A percentile compares a stretch with the other conserved stretches of the same genome.
These are phyloP conservation scores for Luffa aegyptiaca DNA, from an alignment of 306 rosid species.

Conservation along the genomic window DNA sequence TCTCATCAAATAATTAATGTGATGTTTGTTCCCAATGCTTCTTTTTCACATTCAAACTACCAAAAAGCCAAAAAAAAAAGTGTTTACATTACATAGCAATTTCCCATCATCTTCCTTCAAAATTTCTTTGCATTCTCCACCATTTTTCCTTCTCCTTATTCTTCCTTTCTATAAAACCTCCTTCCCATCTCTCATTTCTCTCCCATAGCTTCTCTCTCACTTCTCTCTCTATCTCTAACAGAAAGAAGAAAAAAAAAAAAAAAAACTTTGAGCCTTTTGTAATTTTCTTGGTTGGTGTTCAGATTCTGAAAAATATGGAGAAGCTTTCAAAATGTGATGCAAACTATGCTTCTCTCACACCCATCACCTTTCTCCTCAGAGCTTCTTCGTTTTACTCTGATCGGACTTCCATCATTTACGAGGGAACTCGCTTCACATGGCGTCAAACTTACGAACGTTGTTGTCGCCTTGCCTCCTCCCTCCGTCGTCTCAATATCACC, in stretches of 20 bases:
- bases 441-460: constrained; percentile 64
- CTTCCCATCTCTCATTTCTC: background rate
- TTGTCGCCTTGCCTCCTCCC: constrained; percentile 73
- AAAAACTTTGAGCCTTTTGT: too few relatives aligned
- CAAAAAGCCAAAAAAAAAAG: background rate
- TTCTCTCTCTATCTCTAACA: background rate
- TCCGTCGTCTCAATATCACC: constrained; percentile 43
- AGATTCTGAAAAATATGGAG: constrained; percentile 24
- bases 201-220: background rate
- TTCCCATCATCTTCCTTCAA: background rate
- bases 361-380: constrained; percentile 54
- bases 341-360: constrained; percentile 52
- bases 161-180: background rate
- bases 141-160: background rate
- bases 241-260: background rate
- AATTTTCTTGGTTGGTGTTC: background rate
- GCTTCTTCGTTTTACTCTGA: constrained; percentile 54
- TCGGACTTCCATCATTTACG: constrained; percentile 49
- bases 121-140: background rate
- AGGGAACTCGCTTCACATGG: constrained; percentile 69
- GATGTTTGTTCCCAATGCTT: background rate
- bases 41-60: background rate
- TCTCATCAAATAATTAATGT: background rate
- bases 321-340: constrained; percentile 50
- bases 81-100: background rate